phyloP scores from a whole-genome alignment of 176 grass and related monocot species.

The barley (Hordeum vulgare) region MorexV3_pseudomolecules_assembly NC_058520.1:94763038-94763537 shows the following conservation, averaged over 20 bases:
- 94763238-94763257: background rate
- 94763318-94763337: background rate
- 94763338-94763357: background rate
- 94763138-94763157: too few relatives aligned
- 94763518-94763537: background rate
- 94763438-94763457: background rate
- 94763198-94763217: too few relatives aligned
- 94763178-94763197: too few relatives aligned
- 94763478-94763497: conserved; percentile 13
- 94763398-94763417: background rate
- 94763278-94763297: background rate
- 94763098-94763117: too few relatives aligned
- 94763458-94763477: background rate
- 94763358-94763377: background rate
- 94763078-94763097: too few relatives aligned
- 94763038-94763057: too few relatives aligned
- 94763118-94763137: too few relatives aligned
- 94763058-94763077: too few relatives aligned
- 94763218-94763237: too few relatives aligned
- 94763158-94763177: too few relatives aligned
- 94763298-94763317: background rate
- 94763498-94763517: background rate
- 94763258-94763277: background rate
- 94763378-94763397: background rate
- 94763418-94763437: background rate